phyloP scores from a whole-genome alignment of 2,329 filamentous ascomycete genomes.

The Colletotrichum sp. region DNA sequence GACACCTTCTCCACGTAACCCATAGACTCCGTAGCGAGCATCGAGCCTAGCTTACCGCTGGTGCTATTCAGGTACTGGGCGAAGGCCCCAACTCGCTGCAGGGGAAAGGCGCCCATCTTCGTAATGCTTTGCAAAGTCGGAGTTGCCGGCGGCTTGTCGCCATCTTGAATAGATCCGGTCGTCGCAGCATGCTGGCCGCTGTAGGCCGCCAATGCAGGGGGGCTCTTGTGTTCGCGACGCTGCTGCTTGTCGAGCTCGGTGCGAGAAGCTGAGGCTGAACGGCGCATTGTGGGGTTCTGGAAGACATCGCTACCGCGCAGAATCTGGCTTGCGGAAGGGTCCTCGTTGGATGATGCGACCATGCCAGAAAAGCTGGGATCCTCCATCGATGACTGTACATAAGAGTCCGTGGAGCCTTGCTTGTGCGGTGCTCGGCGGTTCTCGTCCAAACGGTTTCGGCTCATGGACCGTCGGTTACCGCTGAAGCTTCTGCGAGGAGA shows the following conservation, averaged over 20 bases:
- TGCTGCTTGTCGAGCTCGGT: constrained; percentile 20
- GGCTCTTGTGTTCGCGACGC: not conserved
- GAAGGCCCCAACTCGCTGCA: constrained; percentile 83
- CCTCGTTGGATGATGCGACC: constrained; percentile 72
- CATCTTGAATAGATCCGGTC: constrained; percentile 40
- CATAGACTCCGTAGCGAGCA: constrained; percentile 90
- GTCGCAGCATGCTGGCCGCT: constrained; percentile 39
- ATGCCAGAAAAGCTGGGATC: constrained; percentile 76
- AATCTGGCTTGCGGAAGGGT: constrained; percentile 90
- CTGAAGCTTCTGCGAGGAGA: constrained; percentile 68
- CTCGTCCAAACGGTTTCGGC: constrained; percentile 52
- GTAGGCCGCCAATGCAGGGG: constrained; percentile 8
- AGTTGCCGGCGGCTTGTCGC: constrained; percentile 29
- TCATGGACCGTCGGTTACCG: constrained; percentile 57
- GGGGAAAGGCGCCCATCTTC: constrained; percentile 73
- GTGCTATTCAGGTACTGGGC: constrained; percentile 82
- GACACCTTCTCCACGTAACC: constrained; percentile 97
- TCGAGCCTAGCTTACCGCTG: constrained; percentile 79
- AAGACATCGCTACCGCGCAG: constrained; percentile 88
- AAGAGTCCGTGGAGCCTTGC: constrained; percentile 75
- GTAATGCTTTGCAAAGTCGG: constrained; percentile 58
- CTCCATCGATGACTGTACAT: constrained; percentile 72
- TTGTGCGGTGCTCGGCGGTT: constrained; percentile 52
- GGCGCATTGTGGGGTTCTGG: constrained; percentile 73
- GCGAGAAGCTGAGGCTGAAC: constrained; percentile 44